phyloP scores from a whole-genome alignment of 2,329 filamentous ascomycete species.

The Pseudogymnoascus sp. region DNA sequence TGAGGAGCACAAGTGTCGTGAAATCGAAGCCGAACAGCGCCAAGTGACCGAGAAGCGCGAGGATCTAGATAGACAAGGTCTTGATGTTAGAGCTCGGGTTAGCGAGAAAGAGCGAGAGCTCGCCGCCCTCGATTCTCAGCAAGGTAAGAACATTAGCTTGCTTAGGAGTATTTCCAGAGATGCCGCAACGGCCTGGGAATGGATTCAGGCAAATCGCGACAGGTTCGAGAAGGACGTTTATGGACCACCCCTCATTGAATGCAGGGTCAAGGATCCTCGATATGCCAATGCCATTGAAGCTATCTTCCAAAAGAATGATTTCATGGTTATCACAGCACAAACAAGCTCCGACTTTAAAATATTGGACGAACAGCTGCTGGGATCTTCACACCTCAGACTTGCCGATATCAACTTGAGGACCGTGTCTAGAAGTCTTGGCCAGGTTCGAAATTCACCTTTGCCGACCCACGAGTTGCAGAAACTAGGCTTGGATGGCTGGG shows the following conservation, averaged over 20 bases:
- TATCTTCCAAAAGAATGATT: constrained; percentile 43
- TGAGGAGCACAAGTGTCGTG: constrained; percentile 47
- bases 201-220: constrained; percentile 64
- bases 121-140: constrained; percentile 58
- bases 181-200: constrained; percentile 64
- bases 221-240: constrained; percentile 54
- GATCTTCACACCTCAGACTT: constrained; percentile 45
- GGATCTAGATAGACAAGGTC: constrained; percentile 36
- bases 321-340: constrained; percentile 64
- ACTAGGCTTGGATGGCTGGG: constrained; percentile 70
- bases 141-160: constrained; percentile 63
- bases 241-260: constrained; percentile 56
- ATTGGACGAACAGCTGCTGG: constrained; percentile 52
- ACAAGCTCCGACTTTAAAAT: constrained; percentile 65
- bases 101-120: constrained; percentile 40
- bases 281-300: constrained; percentile 53
- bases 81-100: constrained; percentile 32
- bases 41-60: constrained; percentile 20
- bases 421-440: neutral
- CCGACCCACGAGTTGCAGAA: constrained; percentile 43
- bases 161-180: constrained; percentile 55
- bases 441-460: constrained; percentile 25
- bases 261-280: constrained; percentile 50
- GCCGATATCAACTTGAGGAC: constrained; percentile 64
- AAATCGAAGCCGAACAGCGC: constrained; percentile 36